phyloP scores from a whole-genome alignment of 179 eudicot genomes.

The Heliamphora pulchella region DNA sequence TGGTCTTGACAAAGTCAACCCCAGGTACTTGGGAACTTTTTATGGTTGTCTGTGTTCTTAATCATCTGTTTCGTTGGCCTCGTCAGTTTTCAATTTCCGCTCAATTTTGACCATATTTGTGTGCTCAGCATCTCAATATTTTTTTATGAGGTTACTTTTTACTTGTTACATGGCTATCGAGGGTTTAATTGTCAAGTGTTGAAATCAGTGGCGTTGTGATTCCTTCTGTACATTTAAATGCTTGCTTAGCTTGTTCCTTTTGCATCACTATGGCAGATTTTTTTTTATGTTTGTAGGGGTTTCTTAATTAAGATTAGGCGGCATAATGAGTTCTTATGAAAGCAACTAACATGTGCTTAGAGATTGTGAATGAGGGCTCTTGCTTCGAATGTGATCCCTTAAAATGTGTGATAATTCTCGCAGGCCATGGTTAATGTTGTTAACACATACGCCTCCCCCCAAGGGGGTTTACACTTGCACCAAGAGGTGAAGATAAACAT shows the following conservation, averaged over 20 bases:
- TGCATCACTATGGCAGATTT: background rate
- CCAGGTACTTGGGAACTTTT: slow-evolving; percentile 48
- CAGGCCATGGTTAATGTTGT: background rate
- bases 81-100: background rate
- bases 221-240: background rate
- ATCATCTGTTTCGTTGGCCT: background rate
- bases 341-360: background rate
- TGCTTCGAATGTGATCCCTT: background rate
- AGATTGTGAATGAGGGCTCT: background rate
- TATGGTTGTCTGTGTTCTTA: background rate
- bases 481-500: background rate
- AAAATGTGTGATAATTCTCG: background rate
- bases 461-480: background rate
- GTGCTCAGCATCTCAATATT: background rate
- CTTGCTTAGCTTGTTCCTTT: background rate
- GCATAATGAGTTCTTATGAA: background rate
- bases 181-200: background rate
- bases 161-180: background rate
- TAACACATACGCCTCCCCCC: too few relatives aligned
- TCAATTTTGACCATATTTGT: background rate
- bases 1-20: slow-evolving; percentile 89
- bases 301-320: background rate
- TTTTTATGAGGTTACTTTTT: slow-evolving; percentile 1
- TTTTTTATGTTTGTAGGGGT: background rate
- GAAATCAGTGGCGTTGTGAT: background rate